Evolutionary conservation across 768 basidiomycete species (phyloP), one percentile per base, ranked within the genome.

Genomic region (Gyrodon lividus): DNA sequence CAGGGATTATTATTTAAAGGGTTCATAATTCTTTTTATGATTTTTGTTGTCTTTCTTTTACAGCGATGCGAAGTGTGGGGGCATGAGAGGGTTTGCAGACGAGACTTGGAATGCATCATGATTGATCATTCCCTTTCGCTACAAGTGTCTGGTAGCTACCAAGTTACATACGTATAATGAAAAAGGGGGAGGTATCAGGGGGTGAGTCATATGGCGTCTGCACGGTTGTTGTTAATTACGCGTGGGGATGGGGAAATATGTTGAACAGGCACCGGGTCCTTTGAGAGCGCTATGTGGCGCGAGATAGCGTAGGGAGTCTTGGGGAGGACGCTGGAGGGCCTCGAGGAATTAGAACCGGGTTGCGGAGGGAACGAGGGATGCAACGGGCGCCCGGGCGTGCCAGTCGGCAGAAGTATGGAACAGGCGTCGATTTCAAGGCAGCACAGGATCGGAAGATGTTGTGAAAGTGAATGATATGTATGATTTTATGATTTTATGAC

Each of bases 341-440:
- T n/a, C n/a, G n/a, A n/a, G 13, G 31, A 31, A 31, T 31, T 5
- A 31, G 31, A 31, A 31, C 31, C 31, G 12, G 10, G 31, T 31
- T 31, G 31, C 31, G 31, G 31, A 31, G 17, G 17, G 17, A 37
- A 37, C 35, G 16, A 10, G 6, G 6, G n/a, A 14, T 28, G 4
- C 16, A 12, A 31, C 43, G 43, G 43, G 43, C 13, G 43, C 46
- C 34, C 46, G 46, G 46, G 17, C 13, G 46, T 19, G 31, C 34
- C n/a, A n/a, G n/a, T 47, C 48, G 35, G 48, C 23, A 34, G 46
- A 47, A 47, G 16, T 41, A 20, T 38, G 38, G 48, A 49, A 41
- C 48, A 49, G 48, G 48, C 39, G 30, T 38, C 5, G 22, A 20
- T 12, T 47, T 47, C 35, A 34, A 34, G 46, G 35, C 46, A 35